Conservation (phyloP, 495 filamentous ascomycete species). For the Aspergillus conjunctus region DNA sequence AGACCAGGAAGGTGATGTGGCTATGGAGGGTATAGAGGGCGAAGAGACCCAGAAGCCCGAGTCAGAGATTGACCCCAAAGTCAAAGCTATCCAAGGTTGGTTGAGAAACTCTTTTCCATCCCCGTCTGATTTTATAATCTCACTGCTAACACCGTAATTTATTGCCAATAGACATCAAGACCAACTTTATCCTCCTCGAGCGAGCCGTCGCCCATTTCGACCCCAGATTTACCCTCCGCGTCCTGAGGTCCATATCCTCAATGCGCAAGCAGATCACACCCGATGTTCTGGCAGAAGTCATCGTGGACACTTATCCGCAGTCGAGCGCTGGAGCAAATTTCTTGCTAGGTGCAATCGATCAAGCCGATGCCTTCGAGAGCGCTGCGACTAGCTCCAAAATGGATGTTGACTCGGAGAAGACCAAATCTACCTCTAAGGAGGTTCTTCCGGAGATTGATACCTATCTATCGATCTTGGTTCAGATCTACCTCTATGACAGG, state of each 20-base stretch:
- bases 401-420: conserved; percentile 72
- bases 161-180: conserved; percentile 74
- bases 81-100: conserved; percentile 68
- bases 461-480: conserved; percentile 84
- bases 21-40: conserved; percentile 69
- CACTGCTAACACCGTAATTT: conserved; percentile 10
- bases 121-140: neutral
- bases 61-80: conserved; percentile 57
- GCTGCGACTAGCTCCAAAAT: conserved; percentile 61
- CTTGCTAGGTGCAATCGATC: conserved; percentile 67
- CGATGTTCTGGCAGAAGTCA: conserved; percentile 76
- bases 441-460: conserved; percentile 87
- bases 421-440: conserved; percentile 58
- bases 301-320: conserved; percentile 74
- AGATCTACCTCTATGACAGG: conserved; percentile 86
- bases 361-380: conserved; percentile 61
- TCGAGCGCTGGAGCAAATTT: conserved; percentile 67
- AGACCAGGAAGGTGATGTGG: conserved; percentile 72
- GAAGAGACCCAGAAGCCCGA: conserved; percentile 52
- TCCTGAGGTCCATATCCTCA: conserved; percentile 91
- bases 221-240: conserved; percentile 88
- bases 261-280: conserved; percentile 87
- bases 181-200: conserved; percentile 87
- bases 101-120: conserved; percentile 21
- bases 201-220: conserved; percentile 93